Conservation (phyloP, 768 basidiomycete species). For the Lactarius hatsudake region DNA sequence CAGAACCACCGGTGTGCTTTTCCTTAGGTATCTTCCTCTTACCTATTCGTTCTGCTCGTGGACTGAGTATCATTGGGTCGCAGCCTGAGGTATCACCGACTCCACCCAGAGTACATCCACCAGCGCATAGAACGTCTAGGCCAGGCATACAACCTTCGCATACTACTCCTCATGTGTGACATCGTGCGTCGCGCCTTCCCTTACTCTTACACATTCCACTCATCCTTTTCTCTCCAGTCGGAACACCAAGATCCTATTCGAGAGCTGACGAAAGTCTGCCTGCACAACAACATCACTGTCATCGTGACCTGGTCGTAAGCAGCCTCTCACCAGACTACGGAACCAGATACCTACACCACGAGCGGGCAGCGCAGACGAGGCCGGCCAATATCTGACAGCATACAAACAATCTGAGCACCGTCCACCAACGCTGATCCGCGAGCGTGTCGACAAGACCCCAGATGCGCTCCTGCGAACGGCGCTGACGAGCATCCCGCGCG, state of each 20-base stretch:
- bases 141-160: conserved; percentile 73
- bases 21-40: conserved; percentile 62
- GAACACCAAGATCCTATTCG: conserved; percentile 91
- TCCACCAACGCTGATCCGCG: conserved; percentile 91
- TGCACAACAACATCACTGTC: conserved; percentile 91
- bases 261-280: conserved; percentile 88
- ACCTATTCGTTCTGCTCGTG: background rate
- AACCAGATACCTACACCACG: background rate
- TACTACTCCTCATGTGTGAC: conserved; percentile 89
- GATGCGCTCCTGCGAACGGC: conserved; percentile 73
- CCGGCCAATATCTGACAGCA: conserved; percentile 83
- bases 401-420: conserved; percentile 95
- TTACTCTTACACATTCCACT: background rate
- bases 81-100: conserved; percentile 90
- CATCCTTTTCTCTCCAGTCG: conserved; percentile 47
- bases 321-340: background rate
- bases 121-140: conserved; percentile 85
- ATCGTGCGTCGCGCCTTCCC: conserved; percentile 35
- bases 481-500: conserved; percentile 85
- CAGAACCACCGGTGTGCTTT: conserved; percentile 86
- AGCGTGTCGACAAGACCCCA: conserved; percentile 89
- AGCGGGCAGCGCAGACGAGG: conserved; percentile 74
- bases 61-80: background rate
- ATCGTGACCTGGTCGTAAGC: conserved; percentile 89
- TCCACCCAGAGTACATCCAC: conserved; percentile 97